phyloP scores from a whole-genome alignment of 306 rosid species.

The Quercus alba region DNA sequence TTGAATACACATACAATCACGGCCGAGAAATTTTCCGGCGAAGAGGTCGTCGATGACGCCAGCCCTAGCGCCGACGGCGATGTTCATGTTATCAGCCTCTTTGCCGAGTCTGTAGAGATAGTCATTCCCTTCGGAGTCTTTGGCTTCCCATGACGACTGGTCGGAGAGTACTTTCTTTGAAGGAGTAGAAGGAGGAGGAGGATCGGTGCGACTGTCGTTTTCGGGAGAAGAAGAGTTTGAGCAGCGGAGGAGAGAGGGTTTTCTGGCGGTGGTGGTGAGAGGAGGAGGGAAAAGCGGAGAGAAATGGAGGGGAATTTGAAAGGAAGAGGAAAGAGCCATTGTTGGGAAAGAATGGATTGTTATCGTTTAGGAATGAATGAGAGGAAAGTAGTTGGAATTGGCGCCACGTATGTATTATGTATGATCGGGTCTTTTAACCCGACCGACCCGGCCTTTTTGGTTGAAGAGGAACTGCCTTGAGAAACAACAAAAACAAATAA shows the following conservation, averaged over 20 bases:
- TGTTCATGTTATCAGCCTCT: conserved; percentile 94
- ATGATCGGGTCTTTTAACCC: no score
- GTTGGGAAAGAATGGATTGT: no score
- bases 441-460: no score
- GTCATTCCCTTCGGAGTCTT: conserved; percentile 74
- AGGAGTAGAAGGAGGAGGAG: neutral
- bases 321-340: conserved; percentile 27
- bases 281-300: neutral
- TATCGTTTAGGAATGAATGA: no score
- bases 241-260: conserved; percentile 13
- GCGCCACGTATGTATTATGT: no score
- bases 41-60: conserved; percentile 85
- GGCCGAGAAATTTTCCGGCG: conserved; percentile 83
- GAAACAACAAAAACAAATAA: no score
- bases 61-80: conserved; percentile 88
- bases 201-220: neutral
- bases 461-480: no score
- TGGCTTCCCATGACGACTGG: conserved; percentile 88
- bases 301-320: neutral
- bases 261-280: neutral
- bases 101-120: conserved; percentile 79
- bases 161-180: conserved; percentile 49
- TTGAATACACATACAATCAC: conserved; percentile 61
- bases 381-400: no score
- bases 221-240: conserved; percentile 24